Evolutionary conservation across 2,329 filamentous ascomycete genomes (phyloP).

Genomic region (Cadophora sp.): DNA sequence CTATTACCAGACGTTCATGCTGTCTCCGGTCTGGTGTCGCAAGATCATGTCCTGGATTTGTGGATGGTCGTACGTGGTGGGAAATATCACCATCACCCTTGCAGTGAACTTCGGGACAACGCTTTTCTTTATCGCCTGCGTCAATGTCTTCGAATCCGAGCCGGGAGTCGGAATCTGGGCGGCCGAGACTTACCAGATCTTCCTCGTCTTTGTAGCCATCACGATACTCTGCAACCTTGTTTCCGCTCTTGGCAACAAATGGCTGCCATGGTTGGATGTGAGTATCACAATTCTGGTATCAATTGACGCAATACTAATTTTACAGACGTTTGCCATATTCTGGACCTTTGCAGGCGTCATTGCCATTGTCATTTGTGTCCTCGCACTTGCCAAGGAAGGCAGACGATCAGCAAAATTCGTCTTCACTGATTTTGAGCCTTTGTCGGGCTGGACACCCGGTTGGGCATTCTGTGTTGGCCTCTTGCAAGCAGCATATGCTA

Average conservation of each 20-base stretch:
- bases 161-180: conserved; percentile 54
- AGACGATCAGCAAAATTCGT: conserved; percentile 60
- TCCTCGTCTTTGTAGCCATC: conserved; percentile 55
- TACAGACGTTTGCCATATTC: conserved; percentile 72
- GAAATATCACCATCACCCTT: conserved; percentile 80
- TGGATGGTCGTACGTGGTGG: conserved; percentile 76
- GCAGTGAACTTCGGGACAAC: conserved; percentile 67
- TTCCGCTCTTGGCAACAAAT: conserved; percentile 58
- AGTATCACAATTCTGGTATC: conserved; percentile 43
- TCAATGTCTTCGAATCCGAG: conserved; percentile 59
- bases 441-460: conserved; percentile 72
- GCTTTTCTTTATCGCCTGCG: conserved; percentile 57
- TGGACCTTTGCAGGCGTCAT: conserved; percentile 77
- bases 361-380: conserved; percentile 66
- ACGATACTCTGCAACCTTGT: conserved; percentile 57
- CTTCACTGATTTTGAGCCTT: conserved; percentile 71
- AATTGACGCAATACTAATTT: background rate
- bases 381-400: conserved; percentile 72
- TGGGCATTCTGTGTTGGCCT: conserved; percentile 79
- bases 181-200: conserved; percentile 52
- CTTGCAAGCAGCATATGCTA: conserved; percentile 75
- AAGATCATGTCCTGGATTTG: conserved; percentile 71
- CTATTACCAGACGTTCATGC: conserved; percentile 80
- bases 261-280: conserved; percentile 69
- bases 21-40: conserved; percentile 64